phyloP scores from a whole-genome alignment of 2,329 filamentous ascomycete species.

The Exophiala bonariae region DNA sequence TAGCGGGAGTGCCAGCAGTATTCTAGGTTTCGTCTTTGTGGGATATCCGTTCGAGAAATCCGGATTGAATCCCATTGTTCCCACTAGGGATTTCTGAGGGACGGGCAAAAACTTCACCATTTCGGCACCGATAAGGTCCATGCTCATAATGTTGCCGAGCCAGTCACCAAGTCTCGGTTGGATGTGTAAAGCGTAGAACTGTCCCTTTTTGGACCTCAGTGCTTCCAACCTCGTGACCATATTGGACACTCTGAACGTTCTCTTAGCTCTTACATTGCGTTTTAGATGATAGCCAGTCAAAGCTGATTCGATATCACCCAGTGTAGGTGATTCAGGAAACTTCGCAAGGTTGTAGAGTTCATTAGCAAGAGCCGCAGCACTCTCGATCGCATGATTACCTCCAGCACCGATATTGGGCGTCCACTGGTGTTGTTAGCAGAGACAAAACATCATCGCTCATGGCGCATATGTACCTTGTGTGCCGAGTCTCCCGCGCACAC shows the following conservation, averaged over 20 bases:
- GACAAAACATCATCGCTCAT: not conserved
- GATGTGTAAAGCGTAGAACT: not conserved
- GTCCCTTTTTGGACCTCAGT: too few relatives aligned
- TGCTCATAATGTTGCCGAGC: not conserved
- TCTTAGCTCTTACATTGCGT: too few relatives aligned
- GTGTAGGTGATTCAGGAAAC: not conserved
- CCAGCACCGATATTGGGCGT: conserved; percentile 40
- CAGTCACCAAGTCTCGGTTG: not conserved
- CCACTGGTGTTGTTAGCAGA: conserved; percentile 31
- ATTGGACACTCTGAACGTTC: too few relatives aligned
- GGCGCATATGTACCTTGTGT: conserved; percentile 37
- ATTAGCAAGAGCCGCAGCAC: conserved; percentile 37
- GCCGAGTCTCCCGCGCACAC: conserved; percentile 44
- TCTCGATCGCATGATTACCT: conserved; percentile 44
- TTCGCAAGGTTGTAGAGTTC: conserved; percentile 20
- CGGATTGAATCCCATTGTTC: conserved; percentile 33
- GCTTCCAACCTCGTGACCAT: too few relatives aligned
- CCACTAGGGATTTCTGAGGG: conserved; percentile 26
- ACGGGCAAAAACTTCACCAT: conserved; percentile 32
- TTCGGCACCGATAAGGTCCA: conserved; percentile 17
- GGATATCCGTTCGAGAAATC: conserved; percentile 19
- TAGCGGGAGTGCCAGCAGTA: conserved; percentile 9
- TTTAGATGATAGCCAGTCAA: too few relatives aligned
- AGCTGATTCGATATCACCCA: conserved; percentile 2
- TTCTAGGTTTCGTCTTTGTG: conserved; percentile 29